Evolutionary conservation across 176 grass and related monocot genomes (phyloP).

Genomic region (Carex littledalei): DNA sequence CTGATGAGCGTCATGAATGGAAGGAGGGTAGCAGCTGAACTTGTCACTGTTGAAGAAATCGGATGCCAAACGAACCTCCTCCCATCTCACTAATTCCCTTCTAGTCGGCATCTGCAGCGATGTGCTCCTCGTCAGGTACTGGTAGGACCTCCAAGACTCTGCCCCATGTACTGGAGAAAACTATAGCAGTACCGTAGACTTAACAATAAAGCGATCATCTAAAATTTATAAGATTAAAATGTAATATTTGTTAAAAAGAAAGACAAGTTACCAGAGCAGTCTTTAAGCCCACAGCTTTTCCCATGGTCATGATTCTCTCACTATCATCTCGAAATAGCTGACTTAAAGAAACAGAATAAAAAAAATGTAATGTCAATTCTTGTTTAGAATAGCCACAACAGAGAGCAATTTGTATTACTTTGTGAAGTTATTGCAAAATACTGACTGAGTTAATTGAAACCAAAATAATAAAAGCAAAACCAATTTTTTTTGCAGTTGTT

Average conservation of each 20-base stretch:
- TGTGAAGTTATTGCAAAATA: background rate
- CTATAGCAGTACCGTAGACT: too few species aligned
- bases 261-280: constrained; percentile 59
- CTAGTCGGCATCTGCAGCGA: too few species aligned
- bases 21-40: too few species aligned
- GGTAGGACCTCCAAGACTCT: too few species aligned
- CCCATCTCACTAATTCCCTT: too few species aligned
- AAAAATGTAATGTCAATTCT: background rate
- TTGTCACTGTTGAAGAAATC: too few species aligned
- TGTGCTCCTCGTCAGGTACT: too few species aligned
- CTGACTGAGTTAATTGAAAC: background rate
- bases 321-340: constrained; percentile 93
- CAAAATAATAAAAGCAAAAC: background rate
- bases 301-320: constrained; percentile 90
- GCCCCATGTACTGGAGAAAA: too few species aligned
- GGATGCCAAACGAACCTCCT: too few species aligned
- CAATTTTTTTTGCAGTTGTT: too few species aligned
- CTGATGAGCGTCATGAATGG: too few species aligned
- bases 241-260: background rate
- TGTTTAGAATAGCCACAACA: background rate
- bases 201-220: too few species aligned
- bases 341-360: background rate
- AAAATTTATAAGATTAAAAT: background rate
- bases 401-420: background rate
- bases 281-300: constrained; percentile 70